A percentile compares a stretch with the other conserved stretches of the same genome.
phyloP scores from a whole-genome alignment of 2,329 filamentous ascomycete species.

The Colletotrichum nymphaeae region DNA sequence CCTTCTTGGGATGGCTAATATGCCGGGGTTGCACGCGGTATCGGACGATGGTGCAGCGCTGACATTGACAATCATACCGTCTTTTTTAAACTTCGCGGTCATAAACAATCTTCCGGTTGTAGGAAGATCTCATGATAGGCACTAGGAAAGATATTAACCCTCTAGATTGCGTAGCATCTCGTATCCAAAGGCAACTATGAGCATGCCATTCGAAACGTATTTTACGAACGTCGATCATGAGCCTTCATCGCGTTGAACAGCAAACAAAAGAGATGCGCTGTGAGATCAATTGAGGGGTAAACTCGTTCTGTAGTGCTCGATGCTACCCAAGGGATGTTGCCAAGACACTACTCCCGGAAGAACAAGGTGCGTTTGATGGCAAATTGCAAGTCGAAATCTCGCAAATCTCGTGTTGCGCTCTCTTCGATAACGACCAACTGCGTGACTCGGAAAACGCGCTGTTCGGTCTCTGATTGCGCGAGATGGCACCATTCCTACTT shows the following conservation, averaged over 20 bases:
- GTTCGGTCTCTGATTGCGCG: not conserved
- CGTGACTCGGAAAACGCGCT: not conserved
- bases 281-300: conserved; percentile 12
- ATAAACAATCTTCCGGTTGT: too few species aligned
- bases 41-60: not conserved
- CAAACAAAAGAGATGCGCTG: not conserved
- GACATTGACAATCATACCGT: too few species aligned
- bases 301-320: not conserved
- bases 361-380: not conserved
- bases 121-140: too few species aligned
- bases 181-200: too few species aligned
- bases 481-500: conserved; percentile 13
- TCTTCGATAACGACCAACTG: not conserved
- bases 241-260: not conserved
- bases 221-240: not conserved
- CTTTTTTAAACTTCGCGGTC: too few species aligned
- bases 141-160: too few species aligned
- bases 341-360: conserved; percentile 10
- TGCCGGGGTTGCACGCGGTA: not conserved
- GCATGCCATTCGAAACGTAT: too few species aligned
- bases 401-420: not conserved
- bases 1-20: conserved; percentile 25
- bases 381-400: not conserved
- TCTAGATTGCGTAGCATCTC: too few species aligned
- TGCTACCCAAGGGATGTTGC: conserved; percentile 14